Conservation (phyloP, 768 basidiomycete species). For the Exidia glandulosa region DNA sequence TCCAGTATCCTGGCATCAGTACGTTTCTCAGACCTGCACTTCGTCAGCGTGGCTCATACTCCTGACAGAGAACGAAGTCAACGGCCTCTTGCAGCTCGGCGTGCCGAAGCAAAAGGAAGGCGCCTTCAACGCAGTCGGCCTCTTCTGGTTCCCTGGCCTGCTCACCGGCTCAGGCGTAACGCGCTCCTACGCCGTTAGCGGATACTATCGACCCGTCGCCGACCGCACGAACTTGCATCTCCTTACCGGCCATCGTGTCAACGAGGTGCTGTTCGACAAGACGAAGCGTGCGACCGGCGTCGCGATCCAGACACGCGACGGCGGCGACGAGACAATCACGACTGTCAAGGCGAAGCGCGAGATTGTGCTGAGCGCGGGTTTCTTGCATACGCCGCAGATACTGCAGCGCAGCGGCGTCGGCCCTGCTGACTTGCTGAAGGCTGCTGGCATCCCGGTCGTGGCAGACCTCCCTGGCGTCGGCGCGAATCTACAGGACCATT, state of each 20-base stretch:
- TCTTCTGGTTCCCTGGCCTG: neutral
- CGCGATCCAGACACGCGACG: neutral
- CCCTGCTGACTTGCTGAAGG: constrained; percentile 7
- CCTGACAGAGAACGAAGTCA: neutral
- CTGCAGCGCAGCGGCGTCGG: constrained; percentile 45
- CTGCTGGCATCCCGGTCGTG: constrained; percentile 9
- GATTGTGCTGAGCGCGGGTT: neutral
- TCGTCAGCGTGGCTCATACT: neutral
- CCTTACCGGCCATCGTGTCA: neutral
- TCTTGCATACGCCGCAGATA: constrained; percentile 26
- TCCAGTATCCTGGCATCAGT: neutral
- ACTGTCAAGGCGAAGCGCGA: neutral
- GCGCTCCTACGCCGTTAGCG: neutral
- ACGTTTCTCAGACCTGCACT: too few species aligned
- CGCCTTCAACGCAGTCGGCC: neutral
- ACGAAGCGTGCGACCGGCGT: neutral
- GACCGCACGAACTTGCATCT: neutral
- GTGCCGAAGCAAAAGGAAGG: neutral
- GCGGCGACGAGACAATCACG: neutral
- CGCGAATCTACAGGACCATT: neutral
- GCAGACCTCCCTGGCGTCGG: constrained; percentile 14
- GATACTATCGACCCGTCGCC: neutral
- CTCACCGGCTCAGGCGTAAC: neutral
- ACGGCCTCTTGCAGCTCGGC: neutral
- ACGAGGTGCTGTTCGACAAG: neutral